phyloP scores from a whole-genome alignment of 2,329 filamentous ascomycete species.

The Pseudophaeomoniella oleicola region DNA sequence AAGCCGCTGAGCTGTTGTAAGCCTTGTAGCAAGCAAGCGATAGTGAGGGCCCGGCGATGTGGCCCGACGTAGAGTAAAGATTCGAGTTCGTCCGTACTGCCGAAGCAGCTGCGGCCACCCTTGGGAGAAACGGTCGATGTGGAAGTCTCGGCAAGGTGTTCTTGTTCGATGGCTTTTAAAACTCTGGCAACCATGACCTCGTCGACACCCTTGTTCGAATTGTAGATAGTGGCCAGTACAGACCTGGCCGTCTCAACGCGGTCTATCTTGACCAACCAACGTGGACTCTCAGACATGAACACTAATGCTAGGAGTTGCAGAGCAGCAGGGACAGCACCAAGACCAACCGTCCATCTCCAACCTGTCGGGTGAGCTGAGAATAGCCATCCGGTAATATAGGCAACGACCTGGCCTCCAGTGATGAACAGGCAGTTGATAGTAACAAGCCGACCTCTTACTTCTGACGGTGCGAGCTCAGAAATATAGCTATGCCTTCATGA shows the following conservation, averaged over 20 bases:
- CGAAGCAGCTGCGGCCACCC: background rate
- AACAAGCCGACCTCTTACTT: slow-evolving; percentile 63
- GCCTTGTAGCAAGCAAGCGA: slow-evolving; percentile 75
- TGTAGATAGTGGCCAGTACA: background rate
- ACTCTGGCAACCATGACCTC: background rate
- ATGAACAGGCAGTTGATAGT: slow-evolving; percentile 73
- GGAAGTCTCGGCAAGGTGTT: background rate
- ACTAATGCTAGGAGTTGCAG: slow-evolving; percentile 55
- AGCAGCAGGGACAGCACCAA: slow-evolving; percentile 63
- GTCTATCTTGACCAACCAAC: slow-evolving; percentile 66
- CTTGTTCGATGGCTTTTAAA: background rate
- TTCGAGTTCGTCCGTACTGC: background rate
- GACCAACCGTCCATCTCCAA: slow-evolving; percentile 85
- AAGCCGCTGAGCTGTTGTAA: slow-evolving; percentile 83
- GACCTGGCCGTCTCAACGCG: slow-evolving; percentile 40
- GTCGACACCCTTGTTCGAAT: background rate
- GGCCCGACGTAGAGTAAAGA: slow-evolving; percentile 12
- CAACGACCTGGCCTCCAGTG: slow-evolving; percentile 75
- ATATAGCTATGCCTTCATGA: slow-evolving; percentile 49
- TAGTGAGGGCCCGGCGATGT: slow-evolving; percentile 52
- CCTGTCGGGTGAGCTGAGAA: slow-evolving; percentile 48
- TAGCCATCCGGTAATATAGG: slow-evolving; percentile 70
- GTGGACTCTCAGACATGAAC: slow-evolving; percentile 73
- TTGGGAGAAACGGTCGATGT: background rate
- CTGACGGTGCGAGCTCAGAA: slow-evolving; percentile 66